Percentiles rank a stretch among this genome's conserved stretches.
phyloP scores from a whole-genome alignment of 2,329 filamentous ascomycete genomes.

The Fonsecaea monophora region DNA sequence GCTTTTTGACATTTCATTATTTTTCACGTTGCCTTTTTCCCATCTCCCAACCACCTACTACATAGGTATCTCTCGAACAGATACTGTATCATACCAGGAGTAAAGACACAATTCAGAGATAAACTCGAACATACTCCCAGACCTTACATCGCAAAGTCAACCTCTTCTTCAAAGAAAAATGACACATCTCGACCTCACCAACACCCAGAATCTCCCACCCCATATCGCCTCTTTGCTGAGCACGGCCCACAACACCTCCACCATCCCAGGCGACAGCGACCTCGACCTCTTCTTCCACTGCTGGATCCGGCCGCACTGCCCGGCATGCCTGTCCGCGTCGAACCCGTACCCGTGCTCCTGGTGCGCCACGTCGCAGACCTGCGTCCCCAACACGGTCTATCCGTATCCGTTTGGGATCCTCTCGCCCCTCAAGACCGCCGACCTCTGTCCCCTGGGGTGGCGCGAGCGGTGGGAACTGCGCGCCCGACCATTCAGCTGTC shows the following conservation, averaged over 20 bases:
- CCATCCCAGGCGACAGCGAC: constrained; percentile 17
- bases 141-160: no score
- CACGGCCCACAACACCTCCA: constrained; percentile 7
- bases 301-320: constrained; percentile 33
- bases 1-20: no score
- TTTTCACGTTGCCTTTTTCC: no score
- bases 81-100: no score
- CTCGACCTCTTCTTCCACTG: constrained; percentile 38
- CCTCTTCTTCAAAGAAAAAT: no score
- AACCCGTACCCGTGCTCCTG: constrained; percentile 39
- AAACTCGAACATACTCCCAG: no score
- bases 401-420: constrained; percentile 47
- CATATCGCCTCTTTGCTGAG: neutral
- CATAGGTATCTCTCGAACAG: no score
- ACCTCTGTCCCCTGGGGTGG: constrained; percentile 50
- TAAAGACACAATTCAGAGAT: no score
- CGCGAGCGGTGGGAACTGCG: constrained; percentile 53
- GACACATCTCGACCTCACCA: neutral
- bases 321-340: constrained; percentile 30
- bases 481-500: constrained; percentile 48
- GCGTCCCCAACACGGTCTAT: constrained; percentile 47
- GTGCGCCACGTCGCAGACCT: constrained; percentile 46
- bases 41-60: no score
- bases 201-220: neutral
- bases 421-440: constrained; percentile 45